Base-by-base conservation (phyloP, 2,329 filamentous ascomycete genomes). In the Botryotinia globosa region DNA sequence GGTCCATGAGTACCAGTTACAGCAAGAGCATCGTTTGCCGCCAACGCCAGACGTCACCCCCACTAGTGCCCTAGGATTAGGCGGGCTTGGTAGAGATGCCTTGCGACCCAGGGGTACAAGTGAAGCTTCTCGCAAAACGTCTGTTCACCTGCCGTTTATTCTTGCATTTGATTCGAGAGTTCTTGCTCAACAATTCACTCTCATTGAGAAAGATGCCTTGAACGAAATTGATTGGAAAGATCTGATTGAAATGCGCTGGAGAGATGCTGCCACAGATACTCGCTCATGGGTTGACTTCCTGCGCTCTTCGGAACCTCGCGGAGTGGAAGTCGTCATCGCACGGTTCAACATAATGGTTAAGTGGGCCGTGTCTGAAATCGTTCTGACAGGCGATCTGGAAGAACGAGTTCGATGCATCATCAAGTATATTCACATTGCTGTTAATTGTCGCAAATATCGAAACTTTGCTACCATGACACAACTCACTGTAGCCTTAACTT, bases 201-300 rank as follows among this genome's bases (percentile, higher is more conserved):
- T 96, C 48, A 93, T 96, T 64, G 93, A 96, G 79, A 94, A 95
- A 80, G 93, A 95, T 79, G 93, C 92, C 1, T 84, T 96, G 34
- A 92, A 94, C 77, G 93, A 95, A 81, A 92, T 96, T 75, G 92
- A 95, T 82, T 96, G 93, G 93, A 94, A 92, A 80, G 93, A 96
- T 77, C 85, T 96, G 20, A 92, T 95, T 71, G 92, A 94, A 71
- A 91, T 96, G 86, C 89, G 89, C 68, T 95, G 93, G 92, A 93
- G 92, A 80, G 89, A 94, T 77, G 86, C 88, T 25, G 87, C 87
- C 65, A 89, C 87, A 67, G 85, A 90, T 74, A 88, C 89, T 51
- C 88, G 90, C 70, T 93, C 94, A 34, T 96, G 93, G 93, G 92
- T 95, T 18, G 90, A 93, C 61, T 95, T 94, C 79, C 84, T 95